These are phyloP conservation scores for Metschnikowia cerradonensis DNA, from an alignment of 805 yeast genomes.

Conservation along the genomic window DNA sequence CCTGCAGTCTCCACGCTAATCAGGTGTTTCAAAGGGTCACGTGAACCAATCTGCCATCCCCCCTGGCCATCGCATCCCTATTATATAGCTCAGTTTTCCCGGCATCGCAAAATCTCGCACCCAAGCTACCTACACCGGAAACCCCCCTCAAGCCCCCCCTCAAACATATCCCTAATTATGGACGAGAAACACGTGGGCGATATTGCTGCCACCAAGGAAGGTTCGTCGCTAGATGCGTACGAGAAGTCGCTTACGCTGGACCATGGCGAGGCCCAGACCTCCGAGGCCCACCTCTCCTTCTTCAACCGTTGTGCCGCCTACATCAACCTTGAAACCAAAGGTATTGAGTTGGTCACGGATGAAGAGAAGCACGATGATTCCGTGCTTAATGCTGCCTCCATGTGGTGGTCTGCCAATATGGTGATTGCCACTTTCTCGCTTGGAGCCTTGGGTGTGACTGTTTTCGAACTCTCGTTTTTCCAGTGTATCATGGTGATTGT, in stretches of 20 bases:
- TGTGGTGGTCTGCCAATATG: slow-evolving; percentile 91
- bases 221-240: slow-evolving; percentile 21
- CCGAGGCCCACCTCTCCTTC: slow-evolving; percentile 22
- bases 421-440: slow-evolving; percentile 79
- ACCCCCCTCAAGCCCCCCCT: background rate
- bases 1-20: too few relatives aligned
- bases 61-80: too few relatives aligned
- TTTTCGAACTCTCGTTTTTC: slow-evolving; percentile 70
- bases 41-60: too few relatives aligned
- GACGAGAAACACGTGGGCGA: slow-evolving; percentile 11
- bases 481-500: slow-evolving; percentile 62
- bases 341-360: slow-evolving; percentile 78
- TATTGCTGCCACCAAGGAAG: slow-evolving; percentile 17
- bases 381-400: slow-evolving; percentile 66
- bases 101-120: background rate
- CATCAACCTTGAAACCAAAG: slow-evolving; percentile 50
- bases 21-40: too few relatives aligned
- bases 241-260: slow-evolving; percentile 22
- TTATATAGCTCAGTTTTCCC: too few relatives aligned
- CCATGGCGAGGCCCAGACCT: slow-evolving; percentile 25
- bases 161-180: background rate
- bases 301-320: slow-evolving; percentile 31
- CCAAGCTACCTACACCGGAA: background rate
- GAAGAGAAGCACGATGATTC: slow-evolving; percentile 70
- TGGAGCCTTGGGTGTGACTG: slow-evolving; percentile 60